phyloP scores from a whole-genome alignment of 257 asterid genomes.

The Nicotiana benthamiana region DNA sequence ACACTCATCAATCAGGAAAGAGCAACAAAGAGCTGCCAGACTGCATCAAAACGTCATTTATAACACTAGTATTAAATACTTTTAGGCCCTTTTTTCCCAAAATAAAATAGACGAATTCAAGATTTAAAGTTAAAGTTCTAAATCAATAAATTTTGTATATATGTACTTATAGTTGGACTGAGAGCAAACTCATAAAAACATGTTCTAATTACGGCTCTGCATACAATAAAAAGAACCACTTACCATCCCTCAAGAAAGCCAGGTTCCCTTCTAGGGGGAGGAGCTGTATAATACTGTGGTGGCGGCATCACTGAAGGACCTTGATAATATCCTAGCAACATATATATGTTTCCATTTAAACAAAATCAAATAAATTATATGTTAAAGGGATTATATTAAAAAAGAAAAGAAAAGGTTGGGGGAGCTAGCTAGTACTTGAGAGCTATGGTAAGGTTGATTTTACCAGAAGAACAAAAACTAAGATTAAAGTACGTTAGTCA shows the following conservation, averaged over 20 bases:
- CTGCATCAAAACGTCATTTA: slow-evolving; percentile 22
- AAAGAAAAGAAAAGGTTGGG: background rate
- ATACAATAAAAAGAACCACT: background rate
- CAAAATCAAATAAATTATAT: background rate
- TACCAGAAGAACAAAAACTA: background rate
- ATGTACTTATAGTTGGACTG: too few relatives aligned
- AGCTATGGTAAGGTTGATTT: background rate
- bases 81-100: too few relatives aligned
- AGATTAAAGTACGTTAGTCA: background rate
- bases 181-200: too few relatives aligned
- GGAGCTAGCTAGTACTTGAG: background rate
- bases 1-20: slow-evolving; percentile 71
- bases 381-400: too few relatives aligned
- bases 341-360: background rate
- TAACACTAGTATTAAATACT: too few relatives aligned
- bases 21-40: slow-evolving; percentile 72
- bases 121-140: too few relatives aligned
- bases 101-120: background rate
- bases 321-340: slow-evolving; percentile 52
- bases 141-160: too few relatives aligned
- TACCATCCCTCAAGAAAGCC: slow-evolving; percentile 85
- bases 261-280: slow-evolving; percentile 57
- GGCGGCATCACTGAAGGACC: slow-evolving; percentile 93
- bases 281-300: slow-evolving; percentile 69
- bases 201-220: background rate